These are phyloP conservation scores for Zygoascus hellenicus DNA, from an alignment of 1,139 yeast genomes.

Conservation along the genomic window DNA sequence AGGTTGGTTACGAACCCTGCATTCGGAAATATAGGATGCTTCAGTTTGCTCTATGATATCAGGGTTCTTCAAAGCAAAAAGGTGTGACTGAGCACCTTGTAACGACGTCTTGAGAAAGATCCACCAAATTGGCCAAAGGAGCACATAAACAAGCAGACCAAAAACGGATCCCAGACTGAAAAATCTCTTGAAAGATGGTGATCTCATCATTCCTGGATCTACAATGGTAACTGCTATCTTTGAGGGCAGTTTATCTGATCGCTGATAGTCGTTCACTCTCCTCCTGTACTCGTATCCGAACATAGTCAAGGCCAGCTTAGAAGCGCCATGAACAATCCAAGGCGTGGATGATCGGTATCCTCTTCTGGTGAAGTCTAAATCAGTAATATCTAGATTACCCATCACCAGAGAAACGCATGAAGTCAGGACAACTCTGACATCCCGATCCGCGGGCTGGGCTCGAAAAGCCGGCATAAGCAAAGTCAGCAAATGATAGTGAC, in stretches of 20 bases:
- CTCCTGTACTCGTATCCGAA: conserved; percentile 74
- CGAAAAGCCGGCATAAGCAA: conserved; percentile 73
- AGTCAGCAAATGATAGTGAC: conserved; percentile 73
- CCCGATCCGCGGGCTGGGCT: conserved; percentile 91
- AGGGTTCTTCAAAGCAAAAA: conserved; percentile 70
- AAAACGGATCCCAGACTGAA: conserved; percentile 68
- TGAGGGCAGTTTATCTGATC: conserved; percentile 60
- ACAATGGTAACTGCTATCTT: conserved; percentile 70
- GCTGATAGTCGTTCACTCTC: conserved; percentile 48
- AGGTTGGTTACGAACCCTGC: conserved; percentile 49
- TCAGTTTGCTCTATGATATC: conserved; percentile 55
- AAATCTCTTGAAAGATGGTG: conserved; percentile 77
- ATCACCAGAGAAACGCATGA: conserved; percentile 72
- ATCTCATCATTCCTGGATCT: conserved; percentile 89
- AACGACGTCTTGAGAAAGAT: conserved; percentile 64
- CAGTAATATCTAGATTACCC: conserved; percentile 60
- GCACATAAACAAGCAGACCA: conserved; percentile 61
- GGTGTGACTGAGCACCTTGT: conserved; percentile 74
- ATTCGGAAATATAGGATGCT: conserved; percentile 68
- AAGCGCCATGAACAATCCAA: conserved; percentile 72
- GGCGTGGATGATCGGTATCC: conserved; percentile 60
- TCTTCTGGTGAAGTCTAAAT: conserved; percentile 58
- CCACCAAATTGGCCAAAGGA: conserved; percentile 80
- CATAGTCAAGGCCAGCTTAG: conserved; percentile 69
- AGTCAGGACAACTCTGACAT: conserved; percentile 71